phyloP scores from a whole-genome alignment of 2,329 filamentous ascomycete species.

The Berkeleyomyces rouxiae region DNA sequence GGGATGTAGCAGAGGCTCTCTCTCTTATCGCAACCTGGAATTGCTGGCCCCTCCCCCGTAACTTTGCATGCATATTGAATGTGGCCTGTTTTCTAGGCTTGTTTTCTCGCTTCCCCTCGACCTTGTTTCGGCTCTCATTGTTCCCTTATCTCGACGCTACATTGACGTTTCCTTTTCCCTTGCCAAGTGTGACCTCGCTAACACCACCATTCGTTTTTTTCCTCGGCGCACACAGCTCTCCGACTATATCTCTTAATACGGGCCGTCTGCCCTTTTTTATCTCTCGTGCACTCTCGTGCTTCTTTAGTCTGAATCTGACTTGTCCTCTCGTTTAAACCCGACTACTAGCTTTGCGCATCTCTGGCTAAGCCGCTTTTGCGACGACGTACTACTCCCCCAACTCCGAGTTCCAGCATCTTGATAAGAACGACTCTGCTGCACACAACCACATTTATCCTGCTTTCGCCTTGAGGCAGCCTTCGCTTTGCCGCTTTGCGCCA shows the following conservation, averaged over 20 bases:
- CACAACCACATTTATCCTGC: neutral
- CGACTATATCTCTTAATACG: neutral
- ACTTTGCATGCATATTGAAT: neutral
- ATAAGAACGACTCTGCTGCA: neutral
- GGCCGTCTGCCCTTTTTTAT: neutral
- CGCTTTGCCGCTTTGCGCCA: neutral
- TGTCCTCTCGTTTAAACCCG: neutral
- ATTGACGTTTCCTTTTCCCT: neutral
- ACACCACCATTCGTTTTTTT: neutral
- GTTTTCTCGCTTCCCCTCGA: neutral
- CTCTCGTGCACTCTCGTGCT: neutral
- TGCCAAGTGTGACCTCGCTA: neutral
- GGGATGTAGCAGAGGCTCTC: neutral
- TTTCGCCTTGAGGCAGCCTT: neutral
- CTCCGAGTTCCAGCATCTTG: neutral
- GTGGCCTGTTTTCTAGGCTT: neutral
- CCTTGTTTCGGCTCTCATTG: slow-evolving; percentile 2
- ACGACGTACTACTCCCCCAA: neutral
- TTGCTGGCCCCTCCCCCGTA: neutral
- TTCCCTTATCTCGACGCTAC: neutral
- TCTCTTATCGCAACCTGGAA: neutral
- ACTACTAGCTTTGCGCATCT: neutral
- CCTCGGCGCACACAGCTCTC: neutral
- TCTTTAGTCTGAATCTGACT: neutral
- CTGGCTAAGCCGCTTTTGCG: neutral